These are phyloP conservation scores for Davidsoniella virescens DNA, from an alignment of 2,329 filamentous ascomycete species.

Conservation along the genomic window DNA sequence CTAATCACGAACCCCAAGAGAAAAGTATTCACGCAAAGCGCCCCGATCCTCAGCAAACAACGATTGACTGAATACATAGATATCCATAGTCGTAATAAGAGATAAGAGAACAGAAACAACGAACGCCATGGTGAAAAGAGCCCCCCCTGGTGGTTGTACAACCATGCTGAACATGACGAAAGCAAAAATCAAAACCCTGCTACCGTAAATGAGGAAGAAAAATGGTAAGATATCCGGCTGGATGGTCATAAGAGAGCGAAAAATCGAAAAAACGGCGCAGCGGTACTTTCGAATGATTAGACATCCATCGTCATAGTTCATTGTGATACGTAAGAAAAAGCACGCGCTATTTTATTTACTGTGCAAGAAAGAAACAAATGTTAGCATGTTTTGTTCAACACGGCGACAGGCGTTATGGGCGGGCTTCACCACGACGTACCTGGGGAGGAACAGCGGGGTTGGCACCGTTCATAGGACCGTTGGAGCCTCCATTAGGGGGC, in stretches of 20 bases:
- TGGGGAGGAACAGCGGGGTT: slow-evolving; percentile 25
- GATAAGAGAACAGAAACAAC: slow-evolving; percentile 12
- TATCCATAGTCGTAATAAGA: slow-evolving; percentile 12
- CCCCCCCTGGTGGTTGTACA: slow-evolving; percentile 11
- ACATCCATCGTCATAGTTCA: slow-evolving; percentile 13
- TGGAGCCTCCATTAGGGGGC: slow-evolving; percentile 22
- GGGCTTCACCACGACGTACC: slow-evolving; percentile 17
- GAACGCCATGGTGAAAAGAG: slow-evolving; percentile 11
- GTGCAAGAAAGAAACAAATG: not conserved
- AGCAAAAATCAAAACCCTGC: slow-evolving; percentile 9
- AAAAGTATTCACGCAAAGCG: slow-evolving; percentile 9
- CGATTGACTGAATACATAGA: slow-evolving; percentile 12
- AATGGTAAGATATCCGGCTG: slow-evolving; percentile 5
- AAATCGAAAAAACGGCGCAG: not conserved
- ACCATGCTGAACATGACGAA: slow-evolving; percentile 13
- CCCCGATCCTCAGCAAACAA: slow-evolving; percentile 8
- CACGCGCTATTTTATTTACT: slow-evolving; percentile 13
- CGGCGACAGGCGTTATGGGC: not conserved
- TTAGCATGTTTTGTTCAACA: slow-evolving; percentile 3
- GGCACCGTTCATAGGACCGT: slow-evolving; percentile 23
- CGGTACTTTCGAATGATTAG: slow-evolving; percentile 2
- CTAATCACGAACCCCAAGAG: slow-evolving; percentile 9
- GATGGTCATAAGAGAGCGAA: slow-evolving; percentile 3
- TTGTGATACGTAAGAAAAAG: slow-evolving; percentile 13
- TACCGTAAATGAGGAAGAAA: slow-evolving; percentile 5